phyloP scores from a whole-genome alignment of 2,329 filamentous ascomycete genomes.

The Cytospora paraplurivora region DNA sequence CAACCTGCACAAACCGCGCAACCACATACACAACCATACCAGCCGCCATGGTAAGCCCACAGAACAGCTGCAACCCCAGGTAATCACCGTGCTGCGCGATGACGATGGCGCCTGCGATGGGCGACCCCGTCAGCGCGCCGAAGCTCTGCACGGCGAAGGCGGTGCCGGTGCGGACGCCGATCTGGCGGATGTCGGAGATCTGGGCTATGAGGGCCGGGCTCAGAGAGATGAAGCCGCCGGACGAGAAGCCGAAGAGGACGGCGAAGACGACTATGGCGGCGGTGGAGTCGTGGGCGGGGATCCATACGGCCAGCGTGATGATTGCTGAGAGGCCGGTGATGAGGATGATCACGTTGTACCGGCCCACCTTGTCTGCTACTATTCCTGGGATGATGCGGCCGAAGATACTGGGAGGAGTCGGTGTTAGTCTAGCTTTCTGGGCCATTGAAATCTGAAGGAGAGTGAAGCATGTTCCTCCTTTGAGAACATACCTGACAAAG shows the following conservation, averaged over 20 bases:
- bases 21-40: slow-evolving; percentile 34
- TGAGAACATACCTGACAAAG: slow-evolving; percentile 51
- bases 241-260: slow-evolving; percentile 65
- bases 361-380: slow-evolving; percentile 44
- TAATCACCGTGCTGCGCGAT: slow-evolving; percentile 47
- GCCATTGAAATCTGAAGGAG: too few species aligned
- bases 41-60: slow-evolving; percentile 47
- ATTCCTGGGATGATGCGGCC: slow-evolving; percentile 56
- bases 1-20: slow-evolving; percentile 35
- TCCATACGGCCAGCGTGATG: slow-evolving; percentile 46
- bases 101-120: slow-evolving; percentile 58
- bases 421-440: not conserved
- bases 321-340: slow-evolving; percentile 47
- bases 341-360: slow-evolving; percentile 48
- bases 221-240: slow-evolving; percentile 64
- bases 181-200: slow-evolving; percentile 60
- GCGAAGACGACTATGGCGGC: slow-evolving; percentile 62
- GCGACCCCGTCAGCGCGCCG: slow-evolving; percentile 58
- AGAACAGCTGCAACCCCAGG: slow-evolving; percentile 57
- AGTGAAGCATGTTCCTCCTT: too few species aligned
- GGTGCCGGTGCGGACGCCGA: slow-evolving; percentile 60
- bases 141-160: slow-evolving; percentile 59
- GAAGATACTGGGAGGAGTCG: slow-evolving; percentile 42
- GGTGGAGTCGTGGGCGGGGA: slow-evolving; percentile 45
- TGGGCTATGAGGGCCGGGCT: slow-evolving; percentile 60